Base-by-base conservation (phyloP, 1,139 yeast species). In the Insectozyma bohioensis region DNA sequence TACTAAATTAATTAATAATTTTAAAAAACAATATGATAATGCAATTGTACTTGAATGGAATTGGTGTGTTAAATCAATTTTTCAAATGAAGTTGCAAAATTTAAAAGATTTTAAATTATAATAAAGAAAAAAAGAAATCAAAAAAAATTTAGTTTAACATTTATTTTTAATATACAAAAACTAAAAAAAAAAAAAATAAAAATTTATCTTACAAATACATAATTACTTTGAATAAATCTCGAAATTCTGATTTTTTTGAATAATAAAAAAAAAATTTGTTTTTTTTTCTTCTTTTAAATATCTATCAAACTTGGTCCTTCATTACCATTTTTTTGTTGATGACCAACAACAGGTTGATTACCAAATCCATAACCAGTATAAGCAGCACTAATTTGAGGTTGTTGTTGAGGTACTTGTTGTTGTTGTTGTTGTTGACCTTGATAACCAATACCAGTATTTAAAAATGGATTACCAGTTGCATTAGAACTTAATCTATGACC, bases 321-420 rank as follows among this genome's bases (percentile, higher is more conserved):
- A 22, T 44, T 49, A 21, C 45, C 48, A 39, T 36, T 34, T 45
- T 55, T 61, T 43, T 52, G 61, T 45, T 54, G 54, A 32, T 72
- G 76, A 26, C 51, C 45, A 26, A 46, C 55, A 10, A 62, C 17
- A n/a, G 30, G 35, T 18, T 64, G 67, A 48, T 88, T 88, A 24
- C 97, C 97, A 61, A 88, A 88, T 2, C 97, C 97, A 54, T 80
- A 88, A 2, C 97, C 97, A 4, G 97, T 88, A 50, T 85, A 82
- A 16, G 69, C 70, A 3, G 71, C 66, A 35, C 52, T 42, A 4
- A 43, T 37, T 15, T 36, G 43, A 20, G 19, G 38, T 12, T 52
- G 54, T 30, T 49, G 52, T 21, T 17, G 34, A 22, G 16, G 49
- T 18, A 42, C 43, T 26, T 37, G 51, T n/a, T 48, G 42, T 13